Evolutionary conservation across 768 basidiomycete genomes (phyloP), one percentile per base, ranked within the genome.

Genomic region (Hericium coralloides): DNA sequence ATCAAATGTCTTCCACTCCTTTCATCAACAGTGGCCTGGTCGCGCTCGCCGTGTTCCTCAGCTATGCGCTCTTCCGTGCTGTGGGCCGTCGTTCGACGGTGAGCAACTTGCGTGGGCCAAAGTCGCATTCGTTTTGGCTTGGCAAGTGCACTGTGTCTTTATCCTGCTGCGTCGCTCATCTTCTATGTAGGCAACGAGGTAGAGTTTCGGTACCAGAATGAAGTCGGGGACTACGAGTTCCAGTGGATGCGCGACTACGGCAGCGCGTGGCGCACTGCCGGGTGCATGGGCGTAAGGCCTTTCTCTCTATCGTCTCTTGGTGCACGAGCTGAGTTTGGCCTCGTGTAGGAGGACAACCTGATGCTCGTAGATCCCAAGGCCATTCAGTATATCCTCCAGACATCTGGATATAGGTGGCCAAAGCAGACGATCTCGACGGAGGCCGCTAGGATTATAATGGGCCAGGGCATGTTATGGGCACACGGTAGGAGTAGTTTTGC

Each of bases 341-440:
- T 10, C 17, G 26, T 4, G 26, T 31, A 54, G 50, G 45, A 31
- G 41, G 52, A 55, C 45, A 18, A 38, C 7, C 31, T 57, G n/a
- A 55, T 49, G 38, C 25, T 56, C 7, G 47, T 37, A 1, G 57
- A 45, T 37, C 41, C 54, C 3, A 39, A 68, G 60, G 68, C 67
- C 0, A 52, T 69, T 9, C 69, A 70, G 55, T 62, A 67, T 52
- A 66, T 68, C 50, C 62, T 66, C 12, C 64, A 70, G 31, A 64
- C 62, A 26, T 64, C 68, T 0, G 64, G 66, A 37, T 69, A 68
- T 38, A 60, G 60, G 49, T 70, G 63, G 54, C 52, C 55, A 14
- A 66, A 62, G 22, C 39, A 49, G 31, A 48, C 12, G 7, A 59
- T 59, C 14, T 15, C 58, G 17, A 14, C 59, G 17, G 59, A 60